These are phyloP conservation scores for Chrysanthemum makinoi DNA, from an alignment of 129 eudicot species.

Conservation along the genomic window DNA sequence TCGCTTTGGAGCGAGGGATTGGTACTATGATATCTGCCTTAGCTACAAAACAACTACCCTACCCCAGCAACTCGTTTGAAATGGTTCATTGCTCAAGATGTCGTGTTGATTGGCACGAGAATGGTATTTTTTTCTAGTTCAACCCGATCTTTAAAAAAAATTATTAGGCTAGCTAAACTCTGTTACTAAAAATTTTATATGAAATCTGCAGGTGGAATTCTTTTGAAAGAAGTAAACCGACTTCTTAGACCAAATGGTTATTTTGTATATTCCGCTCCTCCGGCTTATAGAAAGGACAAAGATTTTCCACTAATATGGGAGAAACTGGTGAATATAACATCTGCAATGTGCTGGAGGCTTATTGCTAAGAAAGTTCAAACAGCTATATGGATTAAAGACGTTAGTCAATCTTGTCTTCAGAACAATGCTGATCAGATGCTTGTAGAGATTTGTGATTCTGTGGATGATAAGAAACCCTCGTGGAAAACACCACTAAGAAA, in stretches of 20 bases:
- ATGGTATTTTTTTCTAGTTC: slow-evolving; percentile 48
- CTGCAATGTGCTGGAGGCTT: slow-evolving; percentile 96
- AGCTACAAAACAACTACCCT: slow-evolving; percentile 97
- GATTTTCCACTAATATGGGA: slow-evolving; percentile 94
- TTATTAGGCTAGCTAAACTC: background rate
- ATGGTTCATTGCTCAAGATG: slow-evolving; percentile 99
- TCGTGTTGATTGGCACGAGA: slow-evolving; percentile 97
- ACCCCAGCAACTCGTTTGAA: slow-evolving; percentile 84
- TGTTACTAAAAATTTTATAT: background rate
- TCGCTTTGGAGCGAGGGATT: slow-evolving; percentile 96
- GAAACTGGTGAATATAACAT: slow-evolving; percentile 67
- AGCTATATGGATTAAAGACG: slow-evolving; percentile 89
- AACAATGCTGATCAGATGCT: slow-evolving; percentile 61
- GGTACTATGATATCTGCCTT: slow-evolving; percentile 91
- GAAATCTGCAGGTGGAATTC: slow-evolving; percentile 67
- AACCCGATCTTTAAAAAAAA: background rate
- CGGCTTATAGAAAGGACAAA: slow-evolving; percentile 96
- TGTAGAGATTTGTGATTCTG: slow-evolving; percentile 62
- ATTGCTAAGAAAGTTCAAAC: slow-evolving; percentile 87
- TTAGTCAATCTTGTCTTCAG: slow-evolving; percentile 63
- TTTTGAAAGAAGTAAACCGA: slow-evolving; percentile 81
- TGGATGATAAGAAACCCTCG: slow-evolving; percentile 51
- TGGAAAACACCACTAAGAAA: slow-evolving; percentile 84
- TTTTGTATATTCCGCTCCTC: slow-evolving; percentile 97
- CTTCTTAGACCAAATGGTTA: slow-evolving; percentile 86